phyloP scores from a whole-genome alignment of 2,329 filamentous ascomycete species.

The Ceratocystis smalleyi region DNA sequence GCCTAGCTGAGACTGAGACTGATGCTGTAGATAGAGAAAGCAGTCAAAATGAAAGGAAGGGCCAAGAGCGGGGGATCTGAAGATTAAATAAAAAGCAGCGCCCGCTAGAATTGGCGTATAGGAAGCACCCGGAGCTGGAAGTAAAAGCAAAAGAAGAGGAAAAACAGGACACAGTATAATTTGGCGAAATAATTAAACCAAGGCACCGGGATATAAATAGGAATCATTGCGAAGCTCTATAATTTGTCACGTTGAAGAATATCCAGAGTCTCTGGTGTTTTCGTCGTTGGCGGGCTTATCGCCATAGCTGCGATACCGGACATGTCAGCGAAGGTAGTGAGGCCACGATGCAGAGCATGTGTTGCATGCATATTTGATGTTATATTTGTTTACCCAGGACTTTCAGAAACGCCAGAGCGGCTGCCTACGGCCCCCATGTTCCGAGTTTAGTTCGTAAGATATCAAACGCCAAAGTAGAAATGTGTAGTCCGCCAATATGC shows the following conservation, averaged over 20 bases:
- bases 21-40: neutral
- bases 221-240: no score
- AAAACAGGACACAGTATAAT: neutral
- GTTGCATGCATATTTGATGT: neutral
- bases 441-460: neutral
- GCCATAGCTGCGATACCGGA: neutral
- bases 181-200: neutral
- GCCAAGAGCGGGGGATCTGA: neutral
- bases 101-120: neutral
- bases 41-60: neutral
- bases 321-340: neutral
- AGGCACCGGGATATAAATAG: neutral
- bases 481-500: neutral
- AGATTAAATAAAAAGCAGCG: neutral
- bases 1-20: neutral
- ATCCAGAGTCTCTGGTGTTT: no score
- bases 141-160: neutral
- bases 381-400: neutral
- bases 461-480: slow-evolving; percentile 6
- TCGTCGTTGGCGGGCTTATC: no score
- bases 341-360: neutral
- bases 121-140: neutral
- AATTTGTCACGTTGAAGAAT: no score
- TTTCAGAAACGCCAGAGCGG: neutral
- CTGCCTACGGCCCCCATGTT: neutral